Base-by-base conservation (phyloP, 225 moss, liverwort and hornwort species). In the Antitrichia curtipendula region DNA sequence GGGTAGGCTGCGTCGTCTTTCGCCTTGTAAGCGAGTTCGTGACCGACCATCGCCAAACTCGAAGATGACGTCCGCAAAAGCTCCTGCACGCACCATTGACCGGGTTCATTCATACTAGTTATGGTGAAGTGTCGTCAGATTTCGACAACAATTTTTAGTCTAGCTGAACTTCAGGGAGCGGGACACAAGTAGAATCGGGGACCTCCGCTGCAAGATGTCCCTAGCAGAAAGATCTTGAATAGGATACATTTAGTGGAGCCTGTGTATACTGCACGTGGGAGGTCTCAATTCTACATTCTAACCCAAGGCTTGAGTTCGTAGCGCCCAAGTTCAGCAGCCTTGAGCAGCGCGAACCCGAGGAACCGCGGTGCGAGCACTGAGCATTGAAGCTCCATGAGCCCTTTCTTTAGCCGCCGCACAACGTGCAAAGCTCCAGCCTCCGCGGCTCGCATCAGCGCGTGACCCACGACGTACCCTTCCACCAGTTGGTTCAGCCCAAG, bases 401-500 rank as follows among this genome's bases (percentile, higher is more conserved):
- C 58, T 83, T 79, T 56, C 25, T 10, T 38, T 10, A 77, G 56
- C 32, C 87, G 82, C 61, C 75, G 60, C 60, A 84, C 54, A 13
- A 90, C 92, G 57, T 81, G 78, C 56, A 90, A 59, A 29, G 59
- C 83, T 20, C 57, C 77, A 38, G 56, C 83, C 83, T 92, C 88
- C 7, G 88, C 45, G 25, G 92, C 92, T 56, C 86, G 82, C 88
- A 88, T 78, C 56, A 92, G 50, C 10, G 92, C 92, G 70, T 92
- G 92, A 1, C 92, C 92, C 22, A 92, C 86, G 15, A 90, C 86
- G 13, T 92, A 77, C 17, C 93, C 93, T 17, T 88, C 93, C 81
- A 84, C 81, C 9, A 7, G 64, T 50, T 88, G 60, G 23, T 60
- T 29, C 27, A 91, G 53, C 15, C 88, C 78, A n/a, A 91, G 82